Conservation (phyloP, 2,329 filamentous ascomycete species). For the Sclerotinia trifoliorum region DNA sequence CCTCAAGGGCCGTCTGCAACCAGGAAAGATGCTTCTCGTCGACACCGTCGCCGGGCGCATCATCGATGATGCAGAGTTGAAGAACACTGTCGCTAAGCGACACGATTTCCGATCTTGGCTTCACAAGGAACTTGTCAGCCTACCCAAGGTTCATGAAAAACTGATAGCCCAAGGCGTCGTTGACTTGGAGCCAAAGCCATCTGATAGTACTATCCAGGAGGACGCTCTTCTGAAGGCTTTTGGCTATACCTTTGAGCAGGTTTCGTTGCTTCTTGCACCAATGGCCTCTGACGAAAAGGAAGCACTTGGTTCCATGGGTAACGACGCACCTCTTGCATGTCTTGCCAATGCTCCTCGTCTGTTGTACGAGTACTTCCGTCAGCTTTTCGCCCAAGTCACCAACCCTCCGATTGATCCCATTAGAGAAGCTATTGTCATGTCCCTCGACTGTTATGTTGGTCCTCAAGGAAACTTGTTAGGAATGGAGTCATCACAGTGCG, state of each 20-base stretch:
- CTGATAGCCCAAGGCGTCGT: constrained; percentile 56
- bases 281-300: constrained; percentile 99
- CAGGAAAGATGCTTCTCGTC: constrained; percentile 92
- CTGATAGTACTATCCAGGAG: constrained; percentile 72
- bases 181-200: constrained; percentile 66
- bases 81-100: constrained; percentile 80
- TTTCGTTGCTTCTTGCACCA: constrained; percentile 84
- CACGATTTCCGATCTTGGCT: constrained; percentile 89
- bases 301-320: constrained; percentile 95
- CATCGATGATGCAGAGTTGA: constrained; percentile 90
- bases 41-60: constrained; percentile 89
- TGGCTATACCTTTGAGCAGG: constrained; percentile 93
- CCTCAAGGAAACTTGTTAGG: constrained; percentile 93
- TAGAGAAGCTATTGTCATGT: constrained; percentile 97
- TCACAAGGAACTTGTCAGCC: constrained; percentile 77
- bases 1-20: constrained; percentile 90
- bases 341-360: constrained; percentile 85
- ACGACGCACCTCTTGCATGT: constrained; percentile 90
- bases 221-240: constrained; percentile 83
- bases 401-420: constrained; percentile 98
- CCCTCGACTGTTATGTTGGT: constrained; percentile 91
- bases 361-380: constrained; percentile 94
- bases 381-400: constrained; percentile 96
- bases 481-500: constrained; percentile 88
- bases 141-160: constrained; percentile 70